Evolutionary conservation across 2,329 filamentous ascomycete genomes (phyloP).

Genomic region (Aspergillus alliaceus): DNA sequence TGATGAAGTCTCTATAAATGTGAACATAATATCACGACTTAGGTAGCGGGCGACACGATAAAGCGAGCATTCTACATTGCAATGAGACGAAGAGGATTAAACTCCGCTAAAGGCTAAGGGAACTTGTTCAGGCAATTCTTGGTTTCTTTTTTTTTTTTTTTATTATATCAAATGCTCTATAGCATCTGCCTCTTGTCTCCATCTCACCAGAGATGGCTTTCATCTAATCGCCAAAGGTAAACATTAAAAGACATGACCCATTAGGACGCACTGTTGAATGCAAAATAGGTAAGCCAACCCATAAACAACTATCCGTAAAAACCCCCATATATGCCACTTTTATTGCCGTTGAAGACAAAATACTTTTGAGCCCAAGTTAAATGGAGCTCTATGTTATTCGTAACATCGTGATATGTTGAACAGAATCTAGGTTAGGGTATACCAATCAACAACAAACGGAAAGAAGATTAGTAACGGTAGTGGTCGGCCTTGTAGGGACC

Average conservation of each 20-base stretch:
- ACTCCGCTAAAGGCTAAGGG: no score
- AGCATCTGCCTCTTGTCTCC: conserved; percentile 14
- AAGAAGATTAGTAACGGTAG: conserved; percentile 65
- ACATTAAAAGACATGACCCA: conserved; percentile 24
- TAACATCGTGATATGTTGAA: conserved; percentile 62
- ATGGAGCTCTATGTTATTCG: conserved; percentile 53
- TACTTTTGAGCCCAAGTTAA: conserved; percentile 49
- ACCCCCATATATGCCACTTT: conserved; percentile 37
- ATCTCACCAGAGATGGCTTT: background rate
- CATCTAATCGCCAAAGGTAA: background rate
- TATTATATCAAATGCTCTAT: background rate
- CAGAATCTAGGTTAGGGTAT: conserved; percentile 43
- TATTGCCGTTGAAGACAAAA: conserved; percentile 64
- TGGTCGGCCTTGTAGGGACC: conserved; percentile 97
- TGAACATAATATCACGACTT: no score
- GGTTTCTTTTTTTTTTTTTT: no score
- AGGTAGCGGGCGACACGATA: no score
- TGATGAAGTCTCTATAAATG: background rate
- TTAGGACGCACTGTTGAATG: conserved; percentile 33
- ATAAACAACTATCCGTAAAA: conserved; percentile 29
- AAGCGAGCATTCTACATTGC: background rate
- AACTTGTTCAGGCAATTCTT: background rate
- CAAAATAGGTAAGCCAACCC: conserved; percentile 35
- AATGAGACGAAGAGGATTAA: no score
- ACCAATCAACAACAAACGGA: conserved; percentile 27